Conservation (phyloP, 768 basidiomycete species). For the Rhodotorula sphaerocarpa region DNA sequence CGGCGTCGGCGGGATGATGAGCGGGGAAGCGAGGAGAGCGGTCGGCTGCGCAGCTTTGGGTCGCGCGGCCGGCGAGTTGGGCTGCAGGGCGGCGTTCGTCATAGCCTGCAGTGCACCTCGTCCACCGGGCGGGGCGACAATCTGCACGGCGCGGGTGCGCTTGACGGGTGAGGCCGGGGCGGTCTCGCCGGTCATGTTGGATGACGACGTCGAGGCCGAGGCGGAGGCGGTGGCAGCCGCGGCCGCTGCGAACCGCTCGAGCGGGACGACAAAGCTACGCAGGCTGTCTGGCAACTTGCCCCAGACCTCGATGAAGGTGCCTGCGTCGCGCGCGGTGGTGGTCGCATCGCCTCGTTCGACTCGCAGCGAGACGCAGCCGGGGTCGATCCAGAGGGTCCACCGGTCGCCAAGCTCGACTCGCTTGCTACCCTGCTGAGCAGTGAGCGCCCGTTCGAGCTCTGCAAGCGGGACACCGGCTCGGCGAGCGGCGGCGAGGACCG, state of each 20-base stretch:
- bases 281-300: slow-evolving; percentile 33
- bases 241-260: slow-evolving; percentile 12
- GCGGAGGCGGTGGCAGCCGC: too few relatives aligned
- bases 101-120: slow-evolving; percentile 19
- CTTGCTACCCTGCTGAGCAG: background rate
- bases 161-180: slow-evolving; percentile 24
- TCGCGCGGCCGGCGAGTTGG: slow-evolving; percentile 15
- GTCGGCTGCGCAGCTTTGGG: background rate
- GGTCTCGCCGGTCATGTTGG: slow-evolving; percentile 5
- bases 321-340: background rate
- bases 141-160: slow-evolving; percentile 36
- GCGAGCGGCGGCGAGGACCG: background rate
- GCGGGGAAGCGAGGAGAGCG: slow-evolving; percentile 29
- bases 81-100: slow-evolving; percentile 27
- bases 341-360: slow-evolving; percentile 29
- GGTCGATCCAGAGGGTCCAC: slow-evolving; percentile 41
- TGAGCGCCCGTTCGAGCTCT: slow-evolving; percentile 2
- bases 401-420: slow-evolving; percentile 21
- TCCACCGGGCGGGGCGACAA: slow-evolving; percentile 30
- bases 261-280: slow-evolving; percentile 25
- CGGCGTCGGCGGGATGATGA: slow-evolving; percentile 33
- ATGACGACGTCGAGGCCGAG: background rate
- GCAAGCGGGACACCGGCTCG: background rate
- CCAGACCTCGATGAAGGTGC: slow-evolving; percentile 36
- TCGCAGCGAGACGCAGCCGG: slow-evolving; percentile 37